These are phyloP conservation scores for Codiaeum variegatum DNA, from an alignment of 441 rosid species.

Conservation along the genomic window DNA sequence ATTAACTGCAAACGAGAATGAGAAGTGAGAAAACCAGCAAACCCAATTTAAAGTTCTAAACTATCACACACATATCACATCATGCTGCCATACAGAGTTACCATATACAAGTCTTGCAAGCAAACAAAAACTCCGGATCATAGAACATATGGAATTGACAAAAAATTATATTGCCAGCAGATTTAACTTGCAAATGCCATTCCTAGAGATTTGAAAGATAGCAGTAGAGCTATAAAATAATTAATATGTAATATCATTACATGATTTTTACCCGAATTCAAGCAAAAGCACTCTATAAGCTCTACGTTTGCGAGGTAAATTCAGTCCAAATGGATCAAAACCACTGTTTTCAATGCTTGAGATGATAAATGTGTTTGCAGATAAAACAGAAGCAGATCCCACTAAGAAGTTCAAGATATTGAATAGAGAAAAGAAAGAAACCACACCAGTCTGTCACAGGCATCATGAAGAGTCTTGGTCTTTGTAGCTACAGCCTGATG, in stretches of 20 bases:
- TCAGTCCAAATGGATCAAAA: background rate
- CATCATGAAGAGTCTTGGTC: constrained; percentile 98
- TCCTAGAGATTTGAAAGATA: background rate
- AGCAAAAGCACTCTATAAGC: background rate
- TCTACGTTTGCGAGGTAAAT: background rate
- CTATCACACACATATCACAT: background rate
- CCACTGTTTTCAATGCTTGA: background rate
- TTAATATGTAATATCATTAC: too few species aligned
- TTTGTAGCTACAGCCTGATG: constrained; percentile 91
- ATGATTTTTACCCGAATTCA: background rate
- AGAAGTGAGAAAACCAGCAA: constrained; percentile 17
- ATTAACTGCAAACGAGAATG: constrained; percentile 46
- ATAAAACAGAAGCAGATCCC: constrained; percentile 1
- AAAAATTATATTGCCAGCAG: background rate
- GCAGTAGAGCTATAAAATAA: background rate
- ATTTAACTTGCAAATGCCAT: constrained; percentile 6
- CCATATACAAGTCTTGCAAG: background rate
- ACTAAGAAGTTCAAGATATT: background rate
- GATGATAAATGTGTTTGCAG: background rate
- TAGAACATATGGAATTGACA: background rate
- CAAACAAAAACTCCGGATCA: background rate
- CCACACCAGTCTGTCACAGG: constrained; percentile 86
- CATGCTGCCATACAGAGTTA: background rate
- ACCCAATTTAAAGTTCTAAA: constrained; percentile 9
- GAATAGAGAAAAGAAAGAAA: constrained; percentile 17